These are phyloP conservation scores for Phytophthora brassicae DNA, from an alignment of 352 stramenopile genomes.

Conservation along the genomic window DNA sequence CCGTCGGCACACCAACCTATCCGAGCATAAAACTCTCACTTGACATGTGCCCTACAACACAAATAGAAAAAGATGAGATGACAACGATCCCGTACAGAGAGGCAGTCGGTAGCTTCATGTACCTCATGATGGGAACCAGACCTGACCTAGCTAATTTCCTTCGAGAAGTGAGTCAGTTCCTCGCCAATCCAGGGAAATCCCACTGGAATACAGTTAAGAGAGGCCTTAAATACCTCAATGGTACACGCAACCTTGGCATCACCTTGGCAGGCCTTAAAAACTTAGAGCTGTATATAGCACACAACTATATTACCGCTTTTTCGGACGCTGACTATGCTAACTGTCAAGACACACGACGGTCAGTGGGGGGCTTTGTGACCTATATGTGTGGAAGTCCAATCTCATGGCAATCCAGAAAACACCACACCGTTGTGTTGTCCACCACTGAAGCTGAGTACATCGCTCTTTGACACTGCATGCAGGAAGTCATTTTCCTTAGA, in stretches of 20 bases:
- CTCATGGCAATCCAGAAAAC: constrained; percentile 23
- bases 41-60: constrained; percentile 7
- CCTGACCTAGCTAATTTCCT: constrained; percentile 15
- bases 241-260: constrained; percentile 17
- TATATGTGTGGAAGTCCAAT: constrained; percentile 18
- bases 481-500: no score
- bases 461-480: no score
- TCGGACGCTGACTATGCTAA: constrained; percentile 30
- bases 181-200: constrained; percentile 7
- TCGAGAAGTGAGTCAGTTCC: constrained; percentile 25
- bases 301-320: constrained; percentile 4
- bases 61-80: constrained; percentile 12
- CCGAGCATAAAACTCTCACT: constrained; percentile 10
- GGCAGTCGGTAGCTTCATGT: constrained; percentile 23
- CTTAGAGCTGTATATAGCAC: not conserved
- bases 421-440: constrained; percentile 28
- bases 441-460: constrained; percentile 17
- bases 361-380: constrained; percentile 21
- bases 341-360: constrained; percentile 22
- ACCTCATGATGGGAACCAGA: constrained; percentile 17
- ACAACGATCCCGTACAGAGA: constrained; percentile 13
- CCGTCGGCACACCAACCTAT: constrained; percentile 11
- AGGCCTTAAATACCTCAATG: constrained; percentile 17
- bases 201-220: constrained; percentile 26
- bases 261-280: constrained; percentile 1